Evolutionary conservation across 2,329 filamentous ascomycete genomes (phyloP).

Genomic region (Aciculosporium take): DNA sequence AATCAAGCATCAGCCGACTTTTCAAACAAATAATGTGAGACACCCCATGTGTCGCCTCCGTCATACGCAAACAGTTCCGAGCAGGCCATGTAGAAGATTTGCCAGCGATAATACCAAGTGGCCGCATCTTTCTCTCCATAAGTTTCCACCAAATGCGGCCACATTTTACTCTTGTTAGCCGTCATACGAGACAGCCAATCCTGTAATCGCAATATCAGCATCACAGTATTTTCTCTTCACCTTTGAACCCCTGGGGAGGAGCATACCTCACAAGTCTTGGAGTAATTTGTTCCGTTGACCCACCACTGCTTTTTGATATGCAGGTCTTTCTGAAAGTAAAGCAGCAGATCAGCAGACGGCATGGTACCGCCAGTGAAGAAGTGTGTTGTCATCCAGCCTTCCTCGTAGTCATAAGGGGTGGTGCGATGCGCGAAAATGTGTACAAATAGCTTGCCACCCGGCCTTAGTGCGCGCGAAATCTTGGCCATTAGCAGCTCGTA

Average conservation of each 20-base stretch:
- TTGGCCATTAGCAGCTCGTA: conserved; percentile 55
- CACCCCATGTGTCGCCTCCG: conserved; percentile 53
- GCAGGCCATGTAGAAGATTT: conserved; percentile 59
- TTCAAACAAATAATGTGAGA: conserved; percentile 52
- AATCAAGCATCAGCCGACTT: conserved; percentile 26
- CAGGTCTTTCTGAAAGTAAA: conserved; percentile 52
- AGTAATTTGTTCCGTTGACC: conserved; percentile 55
- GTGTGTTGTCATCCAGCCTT: conserved; percentile 59
- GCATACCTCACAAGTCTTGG: conserved; percentile 51
- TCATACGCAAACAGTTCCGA: conserved; percentile 54
- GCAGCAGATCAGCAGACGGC: conserved; percentile 50
- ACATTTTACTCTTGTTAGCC: conserved; percentile 43
- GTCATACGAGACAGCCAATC: conserved; percentile 50
- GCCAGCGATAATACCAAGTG: conserved; percentile 57
- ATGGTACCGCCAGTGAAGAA: conserved; percentile 65
- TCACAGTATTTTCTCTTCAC: neutral
- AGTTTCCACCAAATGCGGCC: conserved; percentile 49
- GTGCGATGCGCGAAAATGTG: conserved; percentile 52
- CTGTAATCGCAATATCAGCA: conserved; percentile 14
- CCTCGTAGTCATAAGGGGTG: conserved; percentile 56
- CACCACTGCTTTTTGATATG: conserved; percentile 52
- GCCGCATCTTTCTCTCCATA: conserved; percentile 45
- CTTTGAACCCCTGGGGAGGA: neutral
- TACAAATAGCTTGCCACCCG: conserved; percentile 52
- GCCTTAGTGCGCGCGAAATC: conserved; percentile 42